These are phyloP conservation scores for Fusarium pilosicola DNA, from an alignment of 2,329 filamentous ascomycete species.

Conservation along the genomic window DNA sequence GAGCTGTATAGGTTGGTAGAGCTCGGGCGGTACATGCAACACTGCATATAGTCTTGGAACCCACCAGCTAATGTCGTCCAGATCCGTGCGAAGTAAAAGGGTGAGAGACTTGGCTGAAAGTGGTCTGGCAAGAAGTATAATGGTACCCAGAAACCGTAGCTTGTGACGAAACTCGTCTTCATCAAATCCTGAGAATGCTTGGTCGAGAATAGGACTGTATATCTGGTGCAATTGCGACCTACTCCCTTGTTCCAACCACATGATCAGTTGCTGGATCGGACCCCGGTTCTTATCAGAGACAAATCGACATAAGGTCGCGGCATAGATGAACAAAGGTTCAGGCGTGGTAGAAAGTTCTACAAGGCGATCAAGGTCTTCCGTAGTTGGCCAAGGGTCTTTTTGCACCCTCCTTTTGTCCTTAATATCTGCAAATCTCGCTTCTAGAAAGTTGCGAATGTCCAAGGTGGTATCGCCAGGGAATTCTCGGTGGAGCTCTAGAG, in stretches of 20 bases:
- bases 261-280: neutral
- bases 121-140: neutral
- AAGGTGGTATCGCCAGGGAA: fast-evolving
- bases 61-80: neutral
- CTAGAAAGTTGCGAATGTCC: fast-evolving
- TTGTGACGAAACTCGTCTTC: fast-evolving
- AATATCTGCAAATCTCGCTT: neutral
- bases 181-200: fast-evolving
- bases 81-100: neutral
- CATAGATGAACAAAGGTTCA: neutral
- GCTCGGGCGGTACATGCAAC: neutral
- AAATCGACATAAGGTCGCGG: neutral
- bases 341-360: neutral
- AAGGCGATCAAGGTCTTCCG: neutral
- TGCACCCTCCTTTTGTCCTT: neutral
- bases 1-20: neutral
- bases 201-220: neutral
- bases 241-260: neutral
- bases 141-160: fast-evolving
- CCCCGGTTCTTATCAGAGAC: neutral
- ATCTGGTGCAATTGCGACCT: neutral
- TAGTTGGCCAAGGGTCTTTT: neutral
- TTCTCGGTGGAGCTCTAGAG: fast-evolving
- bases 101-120: neutral
- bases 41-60: neutral